Percentiles rank a stretch among this genome's conserved stretches.
Evolutionary conservation across 768 basidiomycete species (phyloP).

Genomic region (Neoboletus subvelutipes): DNA sequence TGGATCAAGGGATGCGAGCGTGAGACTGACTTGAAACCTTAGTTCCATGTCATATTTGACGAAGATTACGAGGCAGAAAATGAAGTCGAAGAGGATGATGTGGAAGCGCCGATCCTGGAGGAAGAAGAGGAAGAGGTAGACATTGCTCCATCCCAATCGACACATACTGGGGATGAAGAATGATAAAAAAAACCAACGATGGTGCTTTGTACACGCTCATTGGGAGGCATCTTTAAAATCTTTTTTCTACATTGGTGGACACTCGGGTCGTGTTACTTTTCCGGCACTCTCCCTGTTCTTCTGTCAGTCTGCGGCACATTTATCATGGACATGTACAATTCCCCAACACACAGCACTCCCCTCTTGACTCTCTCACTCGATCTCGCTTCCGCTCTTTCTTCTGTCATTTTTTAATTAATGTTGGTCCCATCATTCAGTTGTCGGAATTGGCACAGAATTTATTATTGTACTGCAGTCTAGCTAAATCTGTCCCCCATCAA

Average conservation of each 20-base stretch:
- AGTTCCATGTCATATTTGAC: constrained; percentile 74
- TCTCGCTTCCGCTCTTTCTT: background rate
- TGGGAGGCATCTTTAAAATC: constrained; percentile 9
- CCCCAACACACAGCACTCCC: constrained; percentile 8
- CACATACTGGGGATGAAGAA: constrained; percentile 23
- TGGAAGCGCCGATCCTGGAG: constrained; percentile 65
- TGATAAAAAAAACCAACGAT: constrained; percentile 6
- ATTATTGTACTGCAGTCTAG: constrained; percentile 30
- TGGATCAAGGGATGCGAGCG: background rate
- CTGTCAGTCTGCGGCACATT: constrained; percentile 21
- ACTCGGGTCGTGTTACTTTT: constrained; percentile 26
- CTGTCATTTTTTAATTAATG: constrained; percentile 1
- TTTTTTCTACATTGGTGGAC: constrained; percentile 17
- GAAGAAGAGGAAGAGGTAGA: constrained; percentile 53
- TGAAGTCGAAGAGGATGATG: constrained; percentile 63
- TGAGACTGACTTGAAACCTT: constrained; percentile 5
- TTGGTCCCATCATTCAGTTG: constrained; percentile 16
- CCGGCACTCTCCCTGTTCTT: constrained; percentile 1
- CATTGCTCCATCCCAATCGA: constrained; percentile 27
- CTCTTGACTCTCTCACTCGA: constrained; percentile 11
- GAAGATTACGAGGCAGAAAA: constrained; percentile 56
- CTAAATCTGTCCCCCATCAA: constrained; percentile 11
- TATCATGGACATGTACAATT: constrained; percentile 36
- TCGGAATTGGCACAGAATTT: constrained; percentile 24
- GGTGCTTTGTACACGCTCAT: constrained; percentile 10